phyloP scores from a whole-genome alignment of 805 yeast genomes.

The Monosporozyma siamensis region DNA sequence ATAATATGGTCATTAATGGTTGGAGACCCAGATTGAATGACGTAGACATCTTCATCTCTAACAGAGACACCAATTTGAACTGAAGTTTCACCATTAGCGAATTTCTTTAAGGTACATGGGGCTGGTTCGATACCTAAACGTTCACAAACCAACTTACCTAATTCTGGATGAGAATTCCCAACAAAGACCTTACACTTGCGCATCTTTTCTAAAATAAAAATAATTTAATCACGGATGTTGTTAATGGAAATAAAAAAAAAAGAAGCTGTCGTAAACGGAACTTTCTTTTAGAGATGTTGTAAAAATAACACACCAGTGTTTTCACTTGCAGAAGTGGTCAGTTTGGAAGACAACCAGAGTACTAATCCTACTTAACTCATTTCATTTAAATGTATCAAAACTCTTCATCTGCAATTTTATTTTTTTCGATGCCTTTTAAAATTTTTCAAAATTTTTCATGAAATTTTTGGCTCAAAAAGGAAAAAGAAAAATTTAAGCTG shows the following conservation, averaged over 20 bases:
- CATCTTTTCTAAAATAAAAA: slow-evolving; percentile 55
- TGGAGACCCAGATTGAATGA: slow-evolving; percentile 86
- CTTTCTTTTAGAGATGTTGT: no score
- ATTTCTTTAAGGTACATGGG: slow-evolving; percentile 81
- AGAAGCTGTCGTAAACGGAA: not conserved
- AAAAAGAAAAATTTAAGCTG: not conserved
- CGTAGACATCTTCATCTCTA: slow-evolving; percentile 93
- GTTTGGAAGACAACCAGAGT: not conserved
- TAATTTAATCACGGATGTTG: no score
- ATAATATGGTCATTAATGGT: slow-evolving; percentile 84
- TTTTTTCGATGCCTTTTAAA: slow-evolving; percentile 1
- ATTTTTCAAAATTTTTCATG: not conserved
- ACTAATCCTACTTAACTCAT: not conserved
- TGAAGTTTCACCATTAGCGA: slow-evolving; percentile 95
- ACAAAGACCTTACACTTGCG: slow-evolving; percentile 95
- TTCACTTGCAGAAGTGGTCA: not conserved
- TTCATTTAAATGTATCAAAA: not conserved
- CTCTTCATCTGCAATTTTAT: not conserved
- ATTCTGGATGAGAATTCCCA: slow-evolving; percentile 92
- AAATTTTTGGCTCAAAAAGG: not conserved
- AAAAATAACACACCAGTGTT: no score
- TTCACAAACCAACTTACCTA: slow-evolving; percentile 84
- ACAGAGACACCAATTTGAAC: slow-evolving; percentile 92
- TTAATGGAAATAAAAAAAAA: no score
- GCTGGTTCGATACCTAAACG: slow-evolving; percentile 89